Evolutionary conservation across 2,329 filamentous ascomycete genomes (phyloP), one percentile per base, ranked within the genome.

Genomic region (Alternaria ventricosa): DNA sequence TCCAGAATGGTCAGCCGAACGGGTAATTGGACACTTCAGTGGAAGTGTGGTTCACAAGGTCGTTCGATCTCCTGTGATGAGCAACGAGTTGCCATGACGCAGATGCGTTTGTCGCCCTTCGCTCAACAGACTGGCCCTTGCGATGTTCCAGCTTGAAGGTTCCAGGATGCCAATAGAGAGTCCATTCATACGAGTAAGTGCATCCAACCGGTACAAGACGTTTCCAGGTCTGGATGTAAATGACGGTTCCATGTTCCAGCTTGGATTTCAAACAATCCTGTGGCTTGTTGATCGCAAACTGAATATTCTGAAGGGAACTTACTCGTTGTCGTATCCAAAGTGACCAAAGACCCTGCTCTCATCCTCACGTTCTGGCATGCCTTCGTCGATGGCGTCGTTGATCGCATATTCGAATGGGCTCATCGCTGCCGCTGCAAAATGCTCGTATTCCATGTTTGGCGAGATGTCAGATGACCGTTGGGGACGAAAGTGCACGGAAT

Each of bases 281-380:
- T 51, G 49, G 56, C 49, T 58, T 3, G 23, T 55, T 58, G 53
- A 64, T 30, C n/a, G n/a, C 33, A 30, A n/a, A 23, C n/a, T 55
- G 55, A 22, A 55, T 8, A 60, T 43, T 43, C 9, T 53, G 50
- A 41, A 66, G 33, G 51, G n/a, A 8, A 66, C 64, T 66, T 64
- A 66, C 64, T 55, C 46, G 25, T 15, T 60, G 13, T n/a, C 11
- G 13, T 55, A 47, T 50, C 18, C 33, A 36, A 27, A 23, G n/a
- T 45, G 55, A 47, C 22, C 51, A 27, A 60, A 23, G 43, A 8
- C 23, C 15, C 11, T 45, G 4, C 10, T 33, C 23, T 22, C 25
- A 27, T 33, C 8, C 11, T 41, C 45, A 9, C 25, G 13, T 12
- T 22, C 22, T 22, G n/a, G 15, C 23, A 53, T 13, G 8, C 15